Evolutionary conservation across 805 yeast genomes (phyloP).

Genomic region (Ascoidea asiatica): DNA sequence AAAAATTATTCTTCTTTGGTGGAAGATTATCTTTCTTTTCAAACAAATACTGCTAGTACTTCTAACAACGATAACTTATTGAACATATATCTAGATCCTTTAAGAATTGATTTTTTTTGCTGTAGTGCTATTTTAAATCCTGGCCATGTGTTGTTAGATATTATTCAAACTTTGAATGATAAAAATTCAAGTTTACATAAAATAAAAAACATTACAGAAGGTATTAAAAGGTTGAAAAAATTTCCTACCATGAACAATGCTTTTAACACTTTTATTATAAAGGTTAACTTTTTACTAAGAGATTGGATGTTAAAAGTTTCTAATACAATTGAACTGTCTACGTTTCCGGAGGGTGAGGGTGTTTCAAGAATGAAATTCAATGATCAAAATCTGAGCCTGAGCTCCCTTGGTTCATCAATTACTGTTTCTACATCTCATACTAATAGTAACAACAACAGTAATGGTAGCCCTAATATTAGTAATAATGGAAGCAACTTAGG

Average conservation of each 20-base stretch:
- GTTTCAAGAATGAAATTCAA: not conserved
- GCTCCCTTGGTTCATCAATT: not conserved
- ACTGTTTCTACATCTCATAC: not conserved
- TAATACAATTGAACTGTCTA: not conserved
- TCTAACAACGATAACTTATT: too few species aligned
- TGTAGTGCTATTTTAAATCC: not conserved
- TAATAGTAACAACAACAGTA: too few species aligned
- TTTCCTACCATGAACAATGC: not conserved
- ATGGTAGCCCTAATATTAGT: too few species aligned
- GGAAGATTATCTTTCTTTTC: not conserved
- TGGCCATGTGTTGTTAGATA: not conserved
- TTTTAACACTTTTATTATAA: too few species aligned
- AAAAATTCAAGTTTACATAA: not conserved
- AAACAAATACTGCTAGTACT: not conserved
- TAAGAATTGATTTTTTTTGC: not conserved
- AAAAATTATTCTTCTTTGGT: not conserved
- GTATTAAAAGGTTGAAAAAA: not conserved
- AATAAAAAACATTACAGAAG: not conserved
- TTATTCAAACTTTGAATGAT: not conserved
- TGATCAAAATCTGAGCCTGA: not conserved
- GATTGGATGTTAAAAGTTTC: not conserved
- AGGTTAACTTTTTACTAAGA: not conserved
- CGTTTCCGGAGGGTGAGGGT: not conserved
- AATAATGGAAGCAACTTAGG: too few species aligned
- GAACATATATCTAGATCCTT: not conserved